Conservation (phyloP, 306 rosid genomes). For the Quercus dentata region DNA sequence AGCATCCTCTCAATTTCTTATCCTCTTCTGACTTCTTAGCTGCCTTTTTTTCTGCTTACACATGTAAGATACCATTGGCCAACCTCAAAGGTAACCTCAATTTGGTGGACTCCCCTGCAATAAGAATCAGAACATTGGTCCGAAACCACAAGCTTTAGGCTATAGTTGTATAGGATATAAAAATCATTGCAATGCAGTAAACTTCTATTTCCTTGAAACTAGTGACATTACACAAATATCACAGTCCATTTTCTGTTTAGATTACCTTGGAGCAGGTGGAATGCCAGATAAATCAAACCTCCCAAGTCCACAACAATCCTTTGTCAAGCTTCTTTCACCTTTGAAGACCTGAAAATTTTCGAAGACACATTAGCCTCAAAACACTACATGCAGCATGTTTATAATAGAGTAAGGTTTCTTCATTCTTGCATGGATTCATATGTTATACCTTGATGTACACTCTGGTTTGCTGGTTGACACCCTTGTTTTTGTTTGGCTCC, state of each 20-base stretch:
- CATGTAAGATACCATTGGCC: constrained; percentile 50
- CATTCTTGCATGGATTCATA: no score
- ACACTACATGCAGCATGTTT: background rate
- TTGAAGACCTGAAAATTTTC: constrained; percentile 31
- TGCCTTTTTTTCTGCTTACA: constrained; percentile 48
- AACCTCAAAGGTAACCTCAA: constrained; percentile 58
- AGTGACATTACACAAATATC: no score
- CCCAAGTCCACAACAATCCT: constrained; percentile 50
- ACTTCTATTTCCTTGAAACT: no score
- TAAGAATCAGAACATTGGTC: background rate
- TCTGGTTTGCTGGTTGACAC: constrained; percentile 37
- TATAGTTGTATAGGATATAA: background rate
- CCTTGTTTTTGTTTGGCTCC: no score
- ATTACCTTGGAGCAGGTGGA: no score
- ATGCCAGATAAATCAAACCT: constrained; percentile 45
- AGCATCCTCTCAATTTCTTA: constrained; percentile 51
- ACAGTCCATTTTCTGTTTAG: background rate
- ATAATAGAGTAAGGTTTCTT: background rate
- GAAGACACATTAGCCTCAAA: background rate
- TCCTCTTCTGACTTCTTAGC: constrained; percentile 44
- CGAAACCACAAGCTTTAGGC: background rate
- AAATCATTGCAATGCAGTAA: background rate
- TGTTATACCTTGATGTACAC: constrained; percentile 46
- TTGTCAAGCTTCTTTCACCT: constrained; percentile 52
- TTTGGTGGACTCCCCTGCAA: constrained; percentile 58